Evolutionary conservation across 2,329 filamentous ascomycete species (phyloP).

Genomic region (Colletotrichum sp.): DNA sequence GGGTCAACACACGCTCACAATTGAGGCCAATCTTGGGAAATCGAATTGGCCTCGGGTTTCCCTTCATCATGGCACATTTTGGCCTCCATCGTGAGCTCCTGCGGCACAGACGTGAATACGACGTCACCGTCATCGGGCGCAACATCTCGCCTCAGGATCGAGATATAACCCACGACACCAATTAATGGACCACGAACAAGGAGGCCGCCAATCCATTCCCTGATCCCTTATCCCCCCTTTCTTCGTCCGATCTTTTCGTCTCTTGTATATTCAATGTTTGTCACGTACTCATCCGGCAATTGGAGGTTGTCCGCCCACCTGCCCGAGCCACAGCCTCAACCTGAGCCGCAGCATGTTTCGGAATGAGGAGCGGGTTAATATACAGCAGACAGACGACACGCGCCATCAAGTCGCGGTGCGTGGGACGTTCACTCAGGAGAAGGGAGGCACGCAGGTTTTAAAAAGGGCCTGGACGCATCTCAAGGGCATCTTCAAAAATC

Average conservation of each 20-base stretch:
- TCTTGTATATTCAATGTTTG: neutral
- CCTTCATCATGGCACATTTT: neutral
- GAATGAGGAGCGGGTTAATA: neutral
- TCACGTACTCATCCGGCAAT: neutral
- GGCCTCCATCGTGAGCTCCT: neutral
- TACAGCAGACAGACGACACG: neutral
- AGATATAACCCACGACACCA: neutral
- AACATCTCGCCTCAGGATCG: neutral
- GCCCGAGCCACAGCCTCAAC: neutral
- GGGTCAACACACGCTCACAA: neutral
- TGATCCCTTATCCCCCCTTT: neutral
- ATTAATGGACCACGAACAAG: neutral
- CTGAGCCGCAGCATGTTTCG: conserved; percentile 5
- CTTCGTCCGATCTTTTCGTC: neutral
- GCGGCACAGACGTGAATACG: neutral
- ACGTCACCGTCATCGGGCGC: neutral
- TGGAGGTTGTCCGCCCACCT: neutral
- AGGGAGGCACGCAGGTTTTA: neutral
- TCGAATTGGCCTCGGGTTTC: rapidly evolving
- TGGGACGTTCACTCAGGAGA: neutral
- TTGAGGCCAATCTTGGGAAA: neutral
- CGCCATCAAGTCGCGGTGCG: conserved; percentile 1
- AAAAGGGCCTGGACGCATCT: neutral
- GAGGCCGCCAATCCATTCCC: neutral
- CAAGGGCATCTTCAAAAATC: rapidly evolving